Evolutionary conservation across 768 basidiomycete species (phyloP).

Genomic region (Suillus sp.): DNA sequence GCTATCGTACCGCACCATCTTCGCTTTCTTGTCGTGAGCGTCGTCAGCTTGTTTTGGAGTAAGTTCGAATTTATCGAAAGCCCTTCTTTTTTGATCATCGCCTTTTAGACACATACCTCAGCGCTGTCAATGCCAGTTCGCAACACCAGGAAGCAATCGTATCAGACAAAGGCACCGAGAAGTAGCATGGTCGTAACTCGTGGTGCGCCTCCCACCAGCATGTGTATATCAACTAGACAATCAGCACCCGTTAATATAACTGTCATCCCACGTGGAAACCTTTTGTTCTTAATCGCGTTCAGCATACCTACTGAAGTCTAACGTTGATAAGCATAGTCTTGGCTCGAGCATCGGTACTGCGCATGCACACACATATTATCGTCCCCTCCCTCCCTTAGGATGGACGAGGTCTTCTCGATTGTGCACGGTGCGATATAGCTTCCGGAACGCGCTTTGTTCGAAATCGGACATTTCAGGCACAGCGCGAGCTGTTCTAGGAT

Average conservation of each 20-base stretch:
- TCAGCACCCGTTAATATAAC: not conserved
- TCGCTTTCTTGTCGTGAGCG: constrained; percentile 71
- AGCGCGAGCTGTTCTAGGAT: not conserved
- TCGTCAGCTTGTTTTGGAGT: constrained; percentile 87
- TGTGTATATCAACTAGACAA: not conserved
- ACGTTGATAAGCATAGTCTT: not conserved
- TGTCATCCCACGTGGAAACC: not conserved
- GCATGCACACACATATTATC: not conserved
- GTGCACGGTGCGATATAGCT: not conserved
- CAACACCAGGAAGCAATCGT: constrained; percentile 7
- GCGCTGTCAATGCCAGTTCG: constrained; percentile 49
- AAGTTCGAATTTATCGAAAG: constrained; percentile 32
- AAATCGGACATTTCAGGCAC: not conserved
- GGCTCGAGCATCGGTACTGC: not conserved
- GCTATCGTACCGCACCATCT: constrained; percentile 74
- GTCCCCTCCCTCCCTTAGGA: not conserved
- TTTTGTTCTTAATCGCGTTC: not conserved
- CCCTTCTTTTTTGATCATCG: constrained; percentile 2
- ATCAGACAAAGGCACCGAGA: constrained; percentile 1
- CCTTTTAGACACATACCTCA: constrained; percentile 63
- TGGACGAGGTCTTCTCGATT: not conserved
- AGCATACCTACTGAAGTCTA: not conserved
- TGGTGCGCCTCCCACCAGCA: constrained; percentile 3
- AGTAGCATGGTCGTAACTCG: constrained; percentile 1
- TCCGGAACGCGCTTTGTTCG: not conserved